phyloP scores from a whole-genome alignment of 2,329 filamentous ascomycete genomes.

The Hymenotorrendiella dingleyae region DNA sequence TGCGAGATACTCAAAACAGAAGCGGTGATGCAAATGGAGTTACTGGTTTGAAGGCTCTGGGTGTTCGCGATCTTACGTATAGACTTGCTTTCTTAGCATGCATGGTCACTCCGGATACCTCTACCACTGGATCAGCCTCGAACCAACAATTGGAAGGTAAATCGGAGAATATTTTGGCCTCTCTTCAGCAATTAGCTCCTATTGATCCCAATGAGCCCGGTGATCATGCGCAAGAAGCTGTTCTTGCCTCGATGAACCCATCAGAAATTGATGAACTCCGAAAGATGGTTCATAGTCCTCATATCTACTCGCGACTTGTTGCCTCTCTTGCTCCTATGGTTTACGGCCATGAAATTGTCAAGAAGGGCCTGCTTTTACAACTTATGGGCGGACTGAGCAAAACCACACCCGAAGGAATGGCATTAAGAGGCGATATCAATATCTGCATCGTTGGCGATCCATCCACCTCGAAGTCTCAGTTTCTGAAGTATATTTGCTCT shows the following conservation, averaged over 20 bases:
- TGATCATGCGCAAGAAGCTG: constrained; percentile 82
- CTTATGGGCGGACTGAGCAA: constrained; percentile 95
- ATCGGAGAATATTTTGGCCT: constrained; percentile 77
- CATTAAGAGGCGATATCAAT: constrained; percentile 94
- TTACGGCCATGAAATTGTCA: constrained; percentile 94
- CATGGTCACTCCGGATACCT: constrained; percentile 88
- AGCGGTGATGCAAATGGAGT: constrained; percentile 77
- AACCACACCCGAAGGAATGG: constrained; percentile 87
- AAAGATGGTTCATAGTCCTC: constrained; percentile 88
- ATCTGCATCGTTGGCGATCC: constrained; percentile 98
- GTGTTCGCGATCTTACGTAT: constrained; percentile 92
- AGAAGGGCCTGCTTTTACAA: constrained; percentile 91
- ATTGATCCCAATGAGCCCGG: constrained; percentile 63
- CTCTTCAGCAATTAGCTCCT: constrained; percentile 67
- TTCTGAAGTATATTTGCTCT: constrained; percentile 95
- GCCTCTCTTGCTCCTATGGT: constrained; percentile 95
- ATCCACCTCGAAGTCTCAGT: constrained; percentile 95
- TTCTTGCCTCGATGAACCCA: constrained; percentile 77
- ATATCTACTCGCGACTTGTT: constrained; percentile 89
- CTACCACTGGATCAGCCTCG: constrained; percentile 68
- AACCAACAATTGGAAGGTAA: constrained; percentile 65
- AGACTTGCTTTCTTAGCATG: constrained; percentile 93
- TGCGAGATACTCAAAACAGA: constrained; percentile 75
- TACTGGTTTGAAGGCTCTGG: constrained; percentile 81
- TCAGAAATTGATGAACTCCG: constrained; percentile 88